Base-by-base conservation (phyloP, 331 rosid genomes). In the Acacia pycnantha region DNA sequence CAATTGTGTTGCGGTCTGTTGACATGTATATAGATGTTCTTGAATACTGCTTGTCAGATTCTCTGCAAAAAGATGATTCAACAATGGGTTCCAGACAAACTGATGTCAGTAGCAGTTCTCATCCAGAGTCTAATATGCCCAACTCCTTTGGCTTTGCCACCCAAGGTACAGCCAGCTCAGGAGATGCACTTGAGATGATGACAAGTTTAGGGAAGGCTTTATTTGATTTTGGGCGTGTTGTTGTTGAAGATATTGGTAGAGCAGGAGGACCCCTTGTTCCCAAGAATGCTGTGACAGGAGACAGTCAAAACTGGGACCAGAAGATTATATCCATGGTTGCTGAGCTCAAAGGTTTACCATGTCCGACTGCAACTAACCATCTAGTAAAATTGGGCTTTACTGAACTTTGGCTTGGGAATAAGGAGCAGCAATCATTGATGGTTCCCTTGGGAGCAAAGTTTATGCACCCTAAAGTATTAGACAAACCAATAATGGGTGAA, bases 111-210 rank as follows among this genome's bases (percentile, higher is more conserved):
- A 82, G 77, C 77, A 84, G 87, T 79, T 78, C 88, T 79, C 82
- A 70, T 77, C 86, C 78, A 29, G 92, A 77, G 75, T 79, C 86
- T 89, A 83, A 84, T 79, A 74, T 33, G 76, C 86, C 33, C 48
- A 77, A 84, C 82, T 82, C 83, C 82, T 86, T 80, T 74, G 85
- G 91, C 74, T 74, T 68, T 47, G 81, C 94, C 66, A 75, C 88
- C 66, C 93, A 82, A 70, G 88, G 90, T 72, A 88, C 91, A 82
- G 81, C 85, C 73, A 95, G 98, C 87, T 93, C 99, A 46, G 99
- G 97, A 77, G 99, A 95, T 90, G 99, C 99, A 74, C 88, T 95
- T 88, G 99, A 95, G 89, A 88, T 95, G 98, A 68, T 95, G 88
- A 84, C 99, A 82, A 95, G 96, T 91, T 87, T 95, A 88, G 98